These are phyloP conservation scores for Malania oleifera DNA, from an alignment of 164 flowering plant species.

Conservation along the genomic window DNA sequence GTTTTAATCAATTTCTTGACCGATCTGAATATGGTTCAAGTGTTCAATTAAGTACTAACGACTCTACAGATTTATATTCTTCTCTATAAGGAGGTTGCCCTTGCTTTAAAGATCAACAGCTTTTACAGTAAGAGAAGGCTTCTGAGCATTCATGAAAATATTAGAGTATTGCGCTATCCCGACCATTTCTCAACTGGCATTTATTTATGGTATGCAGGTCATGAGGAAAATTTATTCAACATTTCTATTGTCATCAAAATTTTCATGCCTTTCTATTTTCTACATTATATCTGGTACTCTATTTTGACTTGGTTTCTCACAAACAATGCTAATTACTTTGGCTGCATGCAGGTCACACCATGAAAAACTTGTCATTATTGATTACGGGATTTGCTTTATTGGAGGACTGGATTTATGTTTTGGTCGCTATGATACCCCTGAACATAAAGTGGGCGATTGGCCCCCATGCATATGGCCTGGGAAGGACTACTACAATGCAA, in stretches of 20 bases:
- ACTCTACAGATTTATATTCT: constrained; percentile 2
- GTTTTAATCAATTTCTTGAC: too few species aligned
- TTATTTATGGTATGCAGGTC: constrained; percentile 5
- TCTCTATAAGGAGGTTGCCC: constrained; percentile 10
- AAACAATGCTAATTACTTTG: not conserved
- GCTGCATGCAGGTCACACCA: constrained; percentile 4
- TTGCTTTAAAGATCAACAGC: constrained; percentile 8
- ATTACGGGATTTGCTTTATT: constrained; percentile 1
- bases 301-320: not conserved
- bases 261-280: not conserved
- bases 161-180: constrained; percentile 6
- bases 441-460: constrained; percentile 3
- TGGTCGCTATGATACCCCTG: constrained; percentile 6
- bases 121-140: not conserved
- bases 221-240: not conserved
- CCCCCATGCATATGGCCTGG: constrained; percentile 5
- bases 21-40: not conserved
- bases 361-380: constrained; percentile 7
- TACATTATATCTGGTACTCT: not conserved
- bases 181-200: constrained; percentile 6
- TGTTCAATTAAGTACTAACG: not conserved
- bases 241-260: not conserved
- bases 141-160: constrained; percentile 6
- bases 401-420: constrained; percentile 7
- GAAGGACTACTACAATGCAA: constrained; percentile 6